phyloP scores from a whole-genome alignment of 768 basidiomycete genomes.

The Termitomyces sp. region DNA sequence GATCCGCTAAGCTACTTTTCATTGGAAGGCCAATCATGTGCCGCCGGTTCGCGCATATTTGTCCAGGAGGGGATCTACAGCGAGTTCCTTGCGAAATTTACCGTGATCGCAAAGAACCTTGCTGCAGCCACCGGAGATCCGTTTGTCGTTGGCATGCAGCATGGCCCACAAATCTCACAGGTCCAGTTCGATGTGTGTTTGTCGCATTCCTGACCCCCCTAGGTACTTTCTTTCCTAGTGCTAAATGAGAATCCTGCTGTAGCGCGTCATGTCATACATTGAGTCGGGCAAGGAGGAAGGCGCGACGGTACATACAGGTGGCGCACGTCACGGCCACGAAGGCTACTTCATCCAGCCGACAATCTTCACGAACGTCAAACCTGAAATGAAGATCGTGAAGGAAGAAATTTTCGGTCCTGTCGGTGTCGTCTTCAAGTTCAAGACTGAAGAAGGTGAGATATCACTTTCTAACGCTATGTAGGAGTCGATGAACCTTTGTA shows the following conservation, averaged over 20 bases:
- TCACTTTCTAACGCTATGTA: slow-evolving; percentile 16
- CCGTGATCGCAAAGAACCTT: slow-evolving; percentile 38
- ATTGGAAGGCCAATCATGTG: slow-evolving; percentile 51
- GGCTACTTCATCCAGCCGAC: slow-evolving; percentile 73
- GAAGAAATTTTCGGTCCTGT: slow-evolving; percentile 81
- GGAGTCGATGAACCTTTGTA: not conserved
- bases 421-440: slow-evolving; percentile 66
- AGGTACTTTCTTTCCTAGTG: not conserved
- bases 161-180: slow-evolving; percentile 73
- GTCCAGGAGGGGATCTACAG: slow-evolving; percentile 80
- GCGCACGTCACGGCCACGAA: slow-evolving; percentile 47
- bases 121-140: slow-evolving; percentile 57
- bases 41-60: slow-evolving; percentile 78
- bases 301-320: slow-evolving; percentile 58
- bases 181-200: slow-evolving; percentile 55
- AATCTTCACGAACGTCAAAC: slow-evolving; percentile 55
- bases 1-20: not conserved
- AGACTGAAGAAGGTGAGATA: slow-evolving; percentile 36
- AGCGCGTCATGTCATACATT: slow-evolving; percentile 73
- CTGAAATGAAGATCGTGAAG: slow-evolving; percentile 61
- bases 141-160: slow-evolving; percentile 47
- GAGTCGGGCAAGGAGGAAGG: slow-evolving; percentile 68
- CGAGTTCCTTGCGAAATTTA: slow-evolving; percentile 60
- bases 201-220: too few relatives aligned
- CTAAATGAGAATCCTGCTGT: not conserved